A percentile compares a stretch with the other conserved stretches of the same genome.
These are phyloP conservation scores for Apostasia shenzhenica DNA, from an alignment of 106 monocot species.

Conservation along the genomic window DNA sequence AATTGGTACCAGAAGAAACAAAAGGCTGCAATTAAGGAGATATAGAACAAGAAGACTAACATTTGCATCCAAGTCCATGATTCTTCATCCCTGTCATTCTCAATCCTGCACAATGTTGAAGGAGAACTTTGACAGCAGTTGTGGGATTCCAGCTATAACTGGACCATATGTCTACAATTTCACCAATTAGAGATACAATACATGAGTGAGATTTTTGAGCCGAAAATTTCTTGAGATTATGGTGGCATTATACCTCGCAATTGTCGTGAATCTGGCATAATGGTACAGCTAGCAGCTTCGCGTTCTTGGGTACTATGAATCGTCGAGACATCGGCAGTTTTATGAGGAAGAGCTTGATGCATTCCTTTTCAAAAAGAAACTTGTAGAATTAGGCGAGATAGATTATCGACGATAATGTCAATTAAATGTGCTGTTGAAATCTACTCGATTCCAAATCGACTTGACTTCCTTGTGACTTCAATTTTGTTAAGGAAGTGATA, in stretches of 20 bases:
- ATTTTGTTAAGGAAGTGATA: too few species aligned
- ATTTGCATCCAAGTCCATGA: not conserved
- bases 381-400: too few species aligned
- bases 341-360: slow-evolving; percentile 52
- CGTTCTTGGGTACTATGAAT: slow-evolving; percentile 40
- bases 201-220: too few species aligned
- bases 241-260: slow-evolving; percentile 15
- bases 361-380: slow-evolving; percentile 23
- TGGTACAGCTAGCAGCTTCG: slow-evolving; percentile 59
- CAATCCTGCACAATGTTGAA: slow-evolving; percentile 23
- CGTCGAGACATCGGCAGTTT: slow-evolving; percentile 19
- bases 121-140: slow-evolving; percentile 43
- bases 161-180: slow-evolving; percentile 49
- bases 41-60: too few species aligned
- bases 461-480: too few species aligned
- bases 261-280: slow-evolving; percentile 50
- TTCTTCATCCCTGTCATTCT: not conserved
- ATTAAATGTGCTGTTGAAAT: too few species aligned
- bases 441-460: too few species aligned
- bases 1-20: too few species aligned
- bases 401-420: too few species aligned
- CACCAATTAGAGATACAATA: not conserved
- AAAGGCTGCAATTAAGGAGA: too few species aligned
- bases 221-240: not conserved
- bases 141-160: slow-evolving; percentile 45